Conservation (phyloP, 331 rosid species). For the Saraca asoca region DNA sequence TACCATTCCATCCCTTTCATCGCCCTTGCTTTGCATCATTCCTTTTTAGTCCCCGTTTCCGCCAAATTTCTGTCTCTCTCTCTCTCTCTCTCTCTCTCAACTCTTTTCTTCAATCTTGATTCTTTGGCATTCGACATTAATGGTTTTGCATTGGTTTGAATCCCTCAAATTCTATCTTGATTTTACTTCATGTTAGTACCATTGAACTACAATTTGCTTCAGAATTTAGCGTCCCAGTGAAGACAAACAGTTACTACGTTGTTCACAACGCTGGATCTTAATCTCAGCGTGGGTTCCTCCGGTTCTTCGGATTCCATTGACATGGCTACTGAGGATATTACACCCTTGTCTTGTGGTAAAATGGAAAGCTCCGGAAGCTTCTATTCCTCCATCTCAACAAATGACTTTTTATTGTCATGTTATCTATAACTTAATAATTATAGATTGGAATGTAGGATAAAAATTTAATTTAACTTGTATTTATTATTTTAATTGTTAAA, state of each 20-base stretch:
- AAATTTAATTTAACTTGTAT: too few species aligned
- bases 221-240: neutral
- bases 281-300: constrained; percentile 36
- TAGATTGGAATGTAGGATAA: too few species aligned
- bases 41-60: neutral
- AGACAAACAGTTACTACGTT: neutral
- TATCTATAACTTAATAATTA: too few species aligned
- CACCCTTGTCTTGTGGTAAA: constrained; percentile 14
- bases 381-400: constrained; percentile 41
- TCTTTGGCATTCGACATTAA: neutral
- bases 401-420: too few species aligned
- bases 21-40: neutral
- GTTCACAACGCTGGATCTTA: constrained; percentile 52
- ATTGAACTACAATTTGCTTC: neutral
- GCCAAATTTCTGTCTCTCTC: too few species aligned
- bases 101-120: too few species aligned
- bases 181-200: neutral
- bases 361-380: constrained; percentile 44
- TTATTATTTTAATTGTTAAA: too few species aligned
- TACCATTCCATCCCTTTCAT: too few species aligned
- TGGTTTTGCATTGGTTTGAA: neutral
- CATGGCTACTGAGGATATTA: constrained; percentile 24
- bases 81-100: neutral
- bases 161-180: neutral
- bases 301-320: constrained; percentile 30